These are phyloP conservation scores for Exutisphaerella laricina DNA, from an alignment of 2,329 filamentous ascomycete genomes.

Conservation along the genomic window DNA sequence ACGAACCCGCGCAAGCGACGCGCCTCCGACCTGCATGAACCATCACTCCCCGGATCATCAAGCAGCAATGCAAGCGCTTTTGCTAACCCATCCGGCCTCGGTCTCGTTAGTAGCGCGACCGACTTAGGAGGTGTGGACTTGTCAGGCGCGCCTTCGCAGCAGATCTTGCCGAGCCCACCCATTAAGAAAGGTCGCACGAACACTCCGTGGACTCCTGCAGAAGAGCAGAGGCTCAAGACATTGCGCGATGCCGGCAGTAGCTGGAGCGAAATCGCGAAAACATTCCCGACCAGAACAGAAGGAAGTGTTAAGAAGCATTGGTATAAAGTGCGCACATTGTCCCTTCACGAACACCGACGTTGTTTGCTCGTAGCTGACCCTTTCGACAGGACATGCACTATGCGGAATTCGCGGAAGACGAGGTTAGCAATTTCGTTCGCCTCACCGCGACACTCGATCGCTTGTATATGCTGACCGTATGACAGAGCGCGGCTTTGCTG, in stretches of 20 bases:
- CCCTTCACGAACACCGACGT: constrained; percentile 1
- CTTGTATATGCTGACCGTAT: constrained; percentile 21
- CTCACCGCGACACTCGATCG: constrained; percentile 28
- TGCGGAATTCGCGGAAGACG: constrained; percentile 95
- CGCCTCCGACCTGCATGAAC: constrained; percentile 31
- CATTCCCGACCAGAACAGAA: constrained; percentile 89
- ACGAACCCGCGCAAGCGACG: constrained; percentile 34
- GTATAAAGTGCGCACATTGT: constrained; percentile 68
- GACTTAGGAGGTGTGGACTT: constrained; percentile 12
- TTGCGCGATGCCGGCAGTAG: constrained; percentile 91
- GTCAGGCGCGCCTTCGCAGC: constrained; percentile 30
- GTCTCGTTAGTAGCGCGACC: constrained; percentile 20
- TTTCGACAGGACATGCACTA: constrained; percentile 87
- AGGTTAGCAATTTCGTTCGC: constrained; percentile 57
- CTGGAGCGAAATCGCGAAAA: constrained; percentile 98
- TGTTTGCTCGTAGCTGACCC: constrained; percentile 22
- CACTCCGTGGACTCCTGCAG: constrained; percentile 93
- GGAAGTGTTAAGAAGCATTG: constrained; percentile 99
- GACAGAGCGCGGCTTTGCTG: constrained; percentile 69
- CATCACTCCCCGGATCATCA: constrained; percentile 26
- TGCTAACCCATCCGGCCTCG: constrained; percentile 21
- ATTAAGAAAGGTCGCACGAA: constrained; percentile 97
- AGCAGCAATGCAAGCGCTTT: constrained; percentile 28
- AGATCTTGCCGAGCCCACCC: constrained; percentile 41
- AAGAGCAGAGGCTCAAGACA: constrained; percentile 85